Evolutionary conservation across 2,329 filamentous ascomycete genomes (phyloP), one percentile per base, ranked within the genome.

Genomic region (Parastagonospora avenae): DNA sequence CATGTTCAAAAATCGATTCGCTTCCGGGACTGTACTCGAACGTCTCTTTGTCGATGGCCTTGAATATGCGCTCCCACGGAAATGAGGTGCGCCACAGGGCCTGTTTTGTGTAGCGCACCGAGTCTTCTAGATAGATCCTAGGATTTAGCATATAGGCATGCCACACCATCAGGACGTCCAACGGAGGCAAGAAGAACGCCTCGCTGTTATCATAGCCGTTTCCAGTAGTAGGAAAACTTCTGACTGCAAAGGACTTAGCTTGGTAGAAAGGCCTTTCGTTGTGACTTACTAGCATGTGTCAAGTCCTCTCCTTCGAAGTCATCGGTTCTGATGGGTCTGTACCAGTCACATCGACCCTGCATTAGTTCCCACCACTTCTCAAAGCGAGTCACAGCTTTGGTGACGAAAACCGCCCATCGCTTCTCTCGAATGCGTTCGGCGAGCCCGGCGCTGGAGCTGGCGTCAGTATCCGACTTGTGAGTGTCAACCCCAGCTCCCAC

Each of bases 131-230:
- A 65, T 86, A 92, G n/a, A 77, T 78, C 35, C 87, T 79, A 0
- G 90, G 90, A 60, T 92, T 92, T 2, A 93, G 82, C 83, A 90
- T 87, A 64, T 90, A 89, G 0, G 88, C 77, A 70, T 93, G 90
- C 86, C 87, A 90, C 0, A 92, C 85, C 87, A 92, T 89, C 15
- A 92, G 72, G 0, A 92, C 83, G 72, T 92, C 89, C 79, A 70
- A 15, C 12, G 74, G 70, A 32, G 60, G 62, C 19, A 64, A n/a
- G 1, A 6, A 4, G 8, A 40, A 41, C 1, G 29, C 11, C 16
- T 46, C 12, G 10, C 54, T 35, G 6, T 28, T 36, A 5, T 47
- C 41, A 8, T 58, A 28, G 1, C 52, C 57, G 14, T 46, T 16
- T 5, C 53, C 50, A 15, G 33, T 5, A 1, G 24, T 30, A 1